Conservation (phyloP, 345 rosid genomes). For the Toxicodendron radicans region DNA sequence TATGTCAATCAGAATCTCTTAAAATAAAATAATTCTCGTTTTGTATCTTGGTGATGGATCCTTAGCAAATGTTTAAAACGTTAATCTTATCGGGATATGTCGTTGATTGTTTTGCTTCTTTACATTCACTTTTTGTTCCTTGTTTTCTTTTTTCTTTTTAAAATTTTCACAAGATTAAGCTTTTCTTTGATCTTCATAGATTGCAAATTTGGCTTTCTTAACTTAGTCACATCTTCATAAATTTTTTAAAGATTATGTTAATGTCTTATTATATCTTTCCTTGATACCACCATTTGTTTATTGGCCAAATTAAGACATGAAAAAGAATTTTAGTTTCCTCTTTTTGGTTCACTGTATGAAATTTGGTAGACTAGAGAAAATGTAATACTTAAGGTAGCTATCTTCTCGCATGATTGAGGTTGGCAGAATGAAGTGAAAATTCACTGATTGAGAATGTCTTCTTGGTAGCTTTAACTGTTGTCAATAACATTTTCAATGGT, state of each 20-base stretch:
- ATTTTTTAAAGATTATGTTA: neutral
- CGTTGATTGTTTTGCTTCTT: conserved; percentile 8
- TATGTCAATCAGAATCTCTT: neutral
- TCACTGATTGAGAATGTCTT: too few relatives aligned
- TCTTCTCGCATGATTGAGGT: too few relatives aligned
- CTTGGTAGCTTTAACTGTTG: too few relatives aligned
- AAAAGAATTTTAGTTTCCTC: neutral
- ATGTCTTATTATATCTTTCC: neutral
- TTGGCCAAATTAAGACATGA: neutral
- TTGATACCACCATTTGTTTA: neutral
- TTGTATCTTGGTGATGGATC: neutral
- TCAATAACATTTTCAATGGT: too few relatives aligned
- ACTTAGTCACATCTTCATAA: neutral
- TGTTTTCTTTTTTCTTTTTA: neutral
- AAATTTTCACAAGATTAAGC: neutral
- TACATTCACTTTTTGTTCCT: neutral
- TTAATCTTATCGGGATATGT: neutral
- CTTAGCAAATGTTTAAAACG: neutral
- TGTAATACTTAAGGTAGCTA: too few relatives aligned
- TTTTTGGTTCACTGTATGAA: neutral
- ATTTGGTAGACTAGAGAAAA: neutral
- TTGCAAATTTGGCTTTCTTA: neutral
- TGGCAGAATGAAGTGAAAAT: too few relatives aligned
- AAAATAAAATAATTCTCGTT: neutral
- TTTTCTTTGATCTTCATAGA: neutral